Base-by-base conservation (phyloP, 352 stramenopile genomes). In the Globisporangium splendens region DNA sequence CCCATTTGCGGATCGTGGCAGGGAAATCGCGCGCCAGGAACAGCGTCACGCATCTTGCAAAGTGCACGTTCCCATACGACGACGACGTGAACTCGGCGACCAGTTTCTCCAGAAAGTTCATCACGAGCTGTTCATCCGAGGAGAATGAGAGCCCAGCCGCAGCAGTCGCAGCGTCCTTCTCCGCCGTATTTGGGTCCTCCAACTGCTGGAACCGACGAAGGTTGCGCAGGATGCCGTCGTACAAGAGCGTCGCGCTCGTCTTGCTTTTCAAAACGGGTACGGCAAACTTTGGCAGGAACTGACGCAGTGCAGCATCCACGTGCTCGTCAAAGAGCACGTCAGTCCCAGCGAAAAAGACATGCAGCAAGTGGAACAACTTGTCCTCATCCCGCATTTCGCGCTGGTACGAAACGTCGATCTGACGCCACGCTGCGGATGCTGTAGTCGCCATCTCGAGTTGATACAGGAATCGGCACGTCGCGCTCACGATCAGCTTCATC, bases 291-390 rank as follows among this genome's bases (percentile, higher is more conserved):
- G 59, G 46, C 47, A 91, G 65, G 20, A 89, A 51, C 50, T 77
- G 71, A 24, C 66, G 51, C 6, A 91, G 69, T 35, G 73, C 75
- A 7, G 66, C 49, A 22, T 89, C 73, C 8, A 91, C 79, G 53
- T 83, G 68, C 38, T 83, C 68, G 43, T 91, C 79, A 22, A 89
- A 88, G 7, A 91, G 63, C 17, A 91, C 79, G 46, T 91, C 82
- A 8, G 71, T 78, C 20, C 79, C 79, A 10, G 79, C 72, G 51
- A 92, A 89, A 43, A 92, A 88, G 8, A 86, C 75, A 48, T 90
- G 79, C 22, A 89, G 52, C 46, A 90, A 52, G 48, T 92, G 83
- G 61, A 89, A 90, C 0, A 90, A 63, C 61, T 89, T 89, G 65
- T 90, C 83, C 59, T 89, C 82, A 5, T 70, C 69, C 2, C 56